Evolutionary conservation across 192 early-diverging fungal species (phyloP).

Genomic region (Geranomyces michiganensis): DNA sequence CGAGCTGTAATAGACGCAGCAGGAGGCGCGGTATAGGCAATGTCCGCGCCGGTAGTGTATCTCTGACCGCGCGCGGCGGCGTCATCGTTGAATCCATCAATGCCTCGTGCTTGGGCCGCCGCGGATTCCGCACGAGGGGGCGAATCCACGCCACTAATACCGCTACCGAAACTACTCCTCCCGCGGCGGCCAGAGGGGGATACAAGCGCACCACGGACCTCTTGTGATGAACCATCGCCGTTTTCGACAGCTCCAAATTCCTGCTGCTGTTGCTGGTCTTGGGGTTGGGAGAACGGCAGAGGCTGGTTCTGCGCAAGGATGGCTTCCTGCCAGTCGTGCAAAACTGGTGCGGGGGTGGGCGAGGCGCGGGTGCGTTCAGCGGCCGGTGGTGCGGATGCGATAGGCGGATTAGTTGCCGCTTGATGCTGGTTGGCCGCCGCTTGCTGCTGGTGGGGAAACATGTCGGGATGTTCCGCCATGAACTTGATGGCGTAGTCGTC

Average conservation of each 20-base stretch:
- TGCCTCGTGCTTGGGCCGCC: too few relatives aligned
- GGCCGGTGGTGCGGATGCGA: background rate
- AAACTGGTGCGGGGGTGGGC: background rate
- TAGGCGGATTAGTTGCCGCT: background rate
- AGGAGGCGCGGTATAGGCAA: too few relatives aligned
- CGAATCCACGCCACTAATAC: background rate
- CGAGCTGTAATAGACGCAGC: too few relatives aligned
- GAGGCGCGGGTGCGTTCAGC: background rate
- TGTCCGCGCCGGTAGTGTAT: background rate
- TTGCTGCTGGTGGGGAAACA: slow-evolving; percentile 34
- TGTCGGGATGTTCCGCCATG: slow-evolving; percentile 53
- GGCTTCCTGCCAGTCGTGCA: slow-evolving; percentile 19
- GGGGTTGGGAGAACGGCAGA: slow-evolving; percentile 7
- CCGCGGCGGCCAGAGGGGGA: too few relatives aligned
- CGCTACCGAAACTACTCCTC: too few relatives aligned
- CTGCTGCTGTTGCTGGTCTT: background rate
- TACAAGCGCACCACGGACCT: too few relatives aligned
- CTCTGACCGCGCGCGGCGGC: background rate
- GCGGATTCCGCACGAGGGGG: background rate
- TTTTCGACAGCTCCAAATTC: background rate
- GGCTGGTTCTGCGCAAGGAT: slow-evolving; percentile 7
- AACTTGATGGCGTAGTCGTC: slow-evolving; percentile 66
- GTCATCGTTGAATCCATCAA: background rate
- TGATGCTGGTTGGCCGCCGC: slow-evolving; percentile 4
- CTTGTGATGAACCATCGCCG: background rate